These are phyloP conservation scores for Stemphylium beticola DNA, from an alignment of 2,329 filamentous ascomycete genomes.

Conservation along the genomic window DNA sequence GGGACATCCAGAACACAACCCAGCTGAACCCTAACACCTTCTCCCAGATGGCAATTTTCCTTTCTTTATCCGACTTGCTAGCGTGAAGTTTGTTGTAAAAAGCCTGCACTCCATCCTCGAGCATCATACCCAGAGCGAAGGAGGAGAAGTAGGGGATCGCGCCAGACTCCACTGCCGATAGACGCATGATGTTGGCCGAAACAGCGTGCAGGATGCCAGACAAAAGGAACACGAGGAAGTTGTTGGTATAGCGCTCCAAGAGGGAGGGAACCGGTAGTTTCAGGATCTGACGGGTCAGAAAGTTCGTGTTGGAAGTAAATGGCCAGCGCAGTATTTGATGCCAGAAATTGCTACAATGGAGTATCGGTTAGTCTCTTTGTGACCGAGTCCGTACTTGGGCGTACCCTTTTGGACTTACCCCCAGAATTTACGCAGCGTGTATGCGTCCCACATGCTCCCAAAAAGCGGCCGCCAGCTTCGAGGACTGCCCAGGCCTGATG, in stretches of 20 bases:
- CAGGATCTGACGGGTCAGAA: neutral
- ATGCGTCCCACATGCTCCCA: neutral
- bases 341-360: neutral
- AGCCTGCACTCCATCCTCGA: neutral
- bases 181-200: neutral
- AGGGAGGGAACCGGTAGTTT: neutral
- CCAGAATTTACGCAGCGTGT: neutral
- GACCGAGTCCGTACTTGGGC: neutral
- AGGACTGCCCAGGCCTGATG: neutral
- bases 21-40: neutral
- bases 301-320: neutral
- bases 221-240: neutral
- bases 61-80: neutral
- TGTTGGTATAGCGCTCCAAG: neutral
- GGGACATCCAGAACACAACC: neutral
- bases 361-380: neutral
- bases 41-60: neutral
- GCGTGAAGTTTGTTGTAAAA: neutral
- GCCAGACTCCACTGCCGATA: neutral
- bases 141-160: neutral
- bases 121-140: neutral
- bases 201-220: neutral
- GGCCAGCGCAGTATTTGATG: neutral
- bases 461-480: neutral
- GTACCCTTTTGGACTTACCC: neutral